Base-by-base conservation (phyloP, 2,329 filamentous ascomycete species). In the Penicillium vulpinum region DNA sequence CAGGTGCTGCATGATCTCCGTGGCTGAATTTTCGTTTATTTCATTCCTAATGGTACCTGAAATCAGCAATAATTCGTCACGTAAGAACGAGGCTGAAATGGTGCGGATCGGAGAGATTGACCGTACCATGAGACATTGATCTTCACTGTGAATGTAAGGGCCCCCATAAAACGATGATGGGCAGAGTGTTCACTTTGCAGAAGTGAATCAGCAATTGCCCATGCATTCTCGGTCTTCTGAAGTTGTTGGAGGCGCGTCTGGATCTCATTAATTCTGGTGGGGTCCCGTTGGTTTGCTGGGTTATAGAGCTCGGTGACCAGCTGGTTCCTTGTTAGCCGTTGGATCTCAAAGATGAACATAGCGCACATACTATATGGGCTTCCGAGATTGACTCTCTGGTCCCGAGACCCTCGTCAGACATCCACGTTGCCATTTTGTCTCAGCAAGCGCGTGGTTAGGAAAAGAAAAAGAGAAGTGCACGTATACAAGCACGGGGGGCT, bases 61-160 rank as follows among this genome's bases (percentile, higher is more conserved):
- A 0, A 21, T 56, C 10, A 36, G 24, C 26, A 15, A 46, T 35
- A 4, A 9, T 7, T 18, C 26, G 5, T 26, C 13, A 13, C 11
- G n/a, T 16, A 11, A 18, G 15, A 3, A 16, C 31, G 22, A n/a
- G 16, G 21, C 31, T 10, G 1, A 22, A 26, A 4, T 22, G 8
- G 6, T 7, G 13, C 16, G 2, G n/a, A 45, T 52, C 18, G 3
- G 11, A 8, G 18, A 39, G 35, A 36, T 46, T 16, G 15, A 40
- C 63, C 80, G 61, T 77, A 89, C 88, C 87, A 91, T 70, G 94
- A 91, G n/a, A 88, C 88, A 71, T 97, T 97, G 57, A 97, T 85
- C 77, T 97, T 99, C 66, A 97, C 86, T 49, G 91, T 95, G 63
- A 97, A 88, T 0, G 93, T 97, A 57, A 97, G 81, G 29, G 92